A percentile compares a stretch with the other conserved stretches of the same genome.
These are phyloP conservation scores for Cruciata laevipes DNA, from an alignment of 257 asterid genomes.

Conservation along the genomic window DNA sequence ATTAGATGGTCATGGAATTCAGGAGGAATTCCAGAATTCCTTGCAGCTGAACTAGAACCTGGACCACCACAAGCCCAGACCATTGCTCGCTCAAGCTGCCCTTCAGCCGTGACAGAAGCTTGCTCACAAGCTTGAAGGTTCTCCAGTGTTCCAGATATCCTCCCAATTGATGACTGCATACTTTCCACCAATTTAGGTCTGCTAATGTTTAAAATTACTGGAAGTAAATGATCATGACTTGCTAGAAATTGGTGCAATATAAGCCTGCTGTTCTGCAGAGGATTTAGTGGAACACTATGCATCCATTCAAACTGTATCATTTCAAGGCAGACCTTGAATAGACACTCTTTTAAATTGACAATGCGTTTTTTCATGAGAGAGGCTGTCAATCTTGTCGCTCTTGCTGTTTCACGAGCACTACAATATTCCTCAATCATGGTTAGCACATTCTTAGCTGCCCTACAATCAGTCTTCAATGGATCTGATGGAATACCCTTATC, in stretches of 20 bases:
- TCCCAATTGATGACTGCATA: slow-evolving; percentile 60
- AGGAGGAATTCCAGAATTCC: slow-evolving; percentile 78
- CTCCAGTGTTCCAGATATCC: slow-evolving; percentile 71
- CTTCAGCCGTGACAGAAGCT: slow-evolving; percentile 75
- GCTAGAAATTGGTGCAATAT: slow-evolving; percentile 50
- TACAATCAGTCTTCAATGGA: slow-evolving; percentile 30
- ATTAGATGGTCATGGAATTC: slow-evolving; percentile 83
- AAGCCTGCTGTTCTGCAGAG: slow-evolving; percentile 57
- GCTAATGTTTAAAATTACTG: slow-evolving; percentile 56
- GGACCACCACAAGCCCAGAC: slow-evolving; percentile 99
- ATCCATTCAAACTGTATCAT: slow-evolving; percentile 91
- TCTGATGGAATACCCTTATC: slow-evolving; percentile 34
- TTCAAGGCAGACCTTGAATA: slow-evolving; percentile 71
- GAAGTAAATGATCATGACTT: slow-evolving; percentile 48
- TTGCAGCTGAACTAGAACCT: slow-evolving; percentile 51
- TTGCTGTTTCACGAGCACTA: slow-evolving; percentile 76
- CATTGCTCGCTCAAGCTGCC: slow-evolving; percentile 99
- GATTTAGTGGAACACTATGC: slow-evolving; percentile 51
- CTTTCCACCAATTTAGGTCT: slow-evolving; percentile 71
- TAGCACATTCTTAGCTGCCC: slow-evolving; percentile 45
- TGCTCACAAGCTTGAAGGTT: slow-evolving; percentile 76
- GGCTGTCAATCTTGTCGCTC: slow-evolving; percentile 83
- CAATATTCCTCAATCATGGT: slow-evolving; percentile 85
- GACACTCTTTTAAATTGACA: slow-evolving; percentile 68
- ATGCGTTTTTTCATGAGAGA: slow-evolving; percentile 74